A percentile compares a stretch with the other conserved stretches of the same genome.
Conservation (phyloP, 2,329 filamentous ascomycete species). For the Geosmithia putterillii region DNA sequence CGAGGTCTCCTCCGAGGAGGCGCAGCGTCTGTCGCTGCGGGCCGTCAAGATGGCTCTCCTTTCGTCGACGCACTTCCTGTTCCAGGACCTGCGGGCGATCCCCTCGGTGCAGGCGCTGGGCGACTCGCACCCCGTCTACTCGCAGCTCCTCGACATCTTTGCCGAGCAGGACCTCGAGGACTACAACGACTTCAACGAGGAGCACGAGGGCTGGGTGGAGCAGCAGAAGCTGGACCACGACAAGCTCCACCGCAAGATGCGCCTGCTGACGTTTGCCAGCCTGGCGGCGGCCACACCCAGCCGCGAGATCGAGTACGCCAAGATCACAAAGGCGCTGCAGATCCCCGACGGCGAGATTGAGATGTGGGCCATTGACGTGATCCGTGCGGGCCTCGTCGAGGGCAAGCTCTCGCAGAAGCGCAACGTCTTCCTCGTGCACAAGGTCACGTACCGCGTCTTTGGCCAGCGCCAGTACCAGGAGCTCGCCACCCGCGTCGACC, state of each 20-base stretch:
- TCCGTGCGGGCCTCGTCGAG: conserved; percentile 89
- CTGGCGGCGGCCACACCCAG: conserved; percentile 73
- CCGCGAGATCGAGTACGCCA: conserved; percentile 78
- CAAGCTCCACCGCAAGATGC: conserved; percentile 86
- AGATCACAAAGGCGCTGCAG: conserved; percentile 75
- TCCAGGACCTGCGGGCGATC: conserved; percentile 72
- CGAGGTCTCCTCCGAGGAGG: conserved; percentile 45
- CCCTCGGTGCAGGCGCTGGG: conserved; percentile 76
- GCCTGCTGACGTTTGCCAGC: conserved; percentile 83
- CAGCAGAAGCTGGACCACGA: conserved; percentile 60
- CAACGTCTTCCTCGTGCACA: conserved; percentile 88
- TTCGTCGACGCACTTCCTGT: conserved; percentile 49
- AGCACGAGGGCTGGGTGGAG: conserved; percentile 78
- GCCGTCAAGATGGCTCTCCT: conserved; percentile 41
- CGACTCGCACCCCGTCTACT: conserved; percentile 73
- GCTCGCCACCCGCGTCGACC: conserved; percentile 78
- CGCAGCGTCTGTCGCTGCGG: conserved; percentile 46
- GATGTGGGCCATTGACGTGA: conserved; percentile 98
- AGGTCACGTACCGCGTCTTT: conserved; percentile 92
- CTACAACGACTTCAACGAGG: conserved; percentile 89
- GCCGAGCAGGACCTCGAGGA: conserved; percentile 88
- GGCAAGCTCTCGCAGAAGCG: conserved; percentile 91
- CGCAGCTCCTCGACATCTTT: conserved; percentile 91
- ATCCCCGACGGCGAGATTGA: conserved; percentile 78
- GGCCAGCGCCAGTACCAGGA: conserved; percentile 98